Evolutionary conservation across 2,329 filamentous ascomycete species (phyloP), one percentile per base, ranked within the genome.

Genomic region (Magnaporthiopsis poae): DNA sequence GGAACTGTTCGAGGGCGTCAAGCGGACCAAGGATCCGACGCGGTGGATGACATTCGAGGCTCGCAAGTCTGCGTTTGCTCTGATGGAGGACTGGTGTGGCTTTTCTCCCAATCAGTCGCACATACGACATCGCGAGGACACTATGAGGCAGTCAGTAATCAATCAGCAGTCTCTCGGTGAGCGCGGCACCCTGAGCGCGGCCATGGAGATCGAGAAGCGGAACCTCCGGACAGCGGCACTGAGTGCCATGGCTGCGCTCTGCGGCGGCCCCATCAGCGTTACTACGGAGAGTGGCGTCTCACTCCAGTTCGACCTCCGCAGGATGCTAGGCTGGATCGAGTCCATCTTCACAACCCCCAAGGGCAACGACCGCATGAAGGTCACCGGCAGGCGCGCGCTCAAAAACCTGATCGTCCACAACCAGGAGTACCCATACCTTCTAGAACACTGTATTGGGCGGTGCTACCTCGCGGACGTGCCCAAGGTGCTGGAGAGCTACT

Each of bases 21-120:
- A 94, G 71, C 86, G 88, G 65, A 92, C 92, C 0, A 88, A 88
- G 68, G 91, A 97, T 68, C 90, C 92, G 1, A 89, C 91, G 5
- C 86, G 92, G 39, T 99, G 95, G 94, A 95, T 99, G 86, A 93
- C 95, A 0, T 99, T 99, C 73, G 95, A 99, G 75, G 91, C 93
- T 15, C 85, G 96, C 60, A 96, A 97, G 75, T 97, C 95, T 5
- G 90, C 94, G 0, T 99, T 99, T 74, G 89, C 93, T 0, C 80
- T 99, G 63, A 98, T 99, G 93, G 95, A 99, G 77, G 94, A 98
- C 70, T 99, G 96, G 96, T 99, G 95, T 75, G 95, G 95, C 2
- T 97, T 96, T 75, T 96, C 93, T 9, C 92, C 93, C 0, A 96
- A 97, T 70, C 92, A 96, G 74, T 82, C 80, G 18, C 90, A 96